These are phyloP conservation scores for Penicillium goetzii DNA, from an alignment of 495 filamentous ascomycete genomes.

Conservation along the genomic window DNA sequence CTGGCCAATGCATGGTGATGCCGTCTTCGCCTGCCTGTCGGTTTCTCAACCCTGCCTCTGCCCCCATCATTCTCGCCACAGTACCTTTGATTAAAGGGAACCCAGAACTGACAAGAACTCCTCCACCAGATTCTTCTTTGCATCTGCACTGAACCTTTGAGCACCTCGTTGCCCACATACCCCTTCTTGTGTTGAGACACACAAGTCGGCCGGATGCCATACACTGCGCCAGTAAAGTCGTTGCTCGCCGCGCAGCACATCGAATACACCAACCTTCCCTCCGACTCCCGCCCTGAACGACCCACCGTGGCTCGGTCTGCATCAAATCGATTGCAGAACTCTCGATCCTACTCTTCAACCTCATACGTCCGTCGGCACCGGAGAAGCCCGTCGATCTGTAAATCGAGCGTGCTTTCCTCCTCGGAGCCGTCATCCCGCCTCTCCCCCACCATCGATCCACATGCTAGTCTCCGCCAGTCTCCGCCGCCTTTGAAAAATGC, in stretches of 20 bases:
- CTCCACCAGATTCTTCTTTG: slow-evolving; percentile 8
- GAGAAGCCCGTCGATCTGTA: slow-evolving; percentile 61
- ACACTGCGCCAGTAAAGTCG: slow-evolving; percentile 84
- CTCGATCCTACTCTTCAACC: slow-evolving; percentile 77
- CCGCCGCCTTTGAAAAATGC: slow-evolving; percentile 74
- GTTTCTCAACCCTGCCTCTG: slow-evolving; percentile 15
- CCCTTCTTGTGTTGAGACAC: slow-evolving; percentile 44
- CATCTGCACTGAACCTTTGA: slow-evolving; percentile 16
- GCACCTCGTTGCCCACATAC: background rate
- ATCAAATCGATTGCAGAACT: slow-evolving; percentile 57
- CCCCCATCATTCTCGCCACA: slow-evolving; percentile 16
- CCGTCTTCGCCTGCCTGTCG: slow-evolving; percentile 17
- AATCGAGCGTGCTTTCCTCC: slow-evolving; percentile 32
- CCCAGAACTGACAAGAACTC: slow-evolving; percentile 20
- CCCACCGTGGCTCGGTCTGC: slow-evolving; percentile 40
- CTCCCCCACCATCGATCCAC: slow-evolving; percentile 54
- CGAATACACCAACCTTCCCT: slow-evolving; percentile 62
- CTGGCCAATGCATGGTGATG: slow-evolving; percentile 27
- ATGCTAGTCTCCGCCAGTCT: slow-evolving; percentile 72
- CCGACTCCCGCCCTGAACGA: slow-evolving; percentile 52
- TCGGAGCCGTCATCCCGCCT: slow-evolving; percentile 42
- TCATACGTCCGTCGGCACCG: slow-evolving; percentile 72
- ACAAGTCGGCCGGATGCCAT: slow-evolving; percentile 77
- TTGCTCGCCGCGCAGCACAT: slow-evolving; percentile 75
- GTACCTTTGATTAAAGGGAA: slow-evolving; percentile 13